Evolutionary conservation across 2,329 filamentous ascomycete species (phyloP), one percentile per base, ranked within the genome.

Genomic region (Xylariaceae sp.): DNA sequence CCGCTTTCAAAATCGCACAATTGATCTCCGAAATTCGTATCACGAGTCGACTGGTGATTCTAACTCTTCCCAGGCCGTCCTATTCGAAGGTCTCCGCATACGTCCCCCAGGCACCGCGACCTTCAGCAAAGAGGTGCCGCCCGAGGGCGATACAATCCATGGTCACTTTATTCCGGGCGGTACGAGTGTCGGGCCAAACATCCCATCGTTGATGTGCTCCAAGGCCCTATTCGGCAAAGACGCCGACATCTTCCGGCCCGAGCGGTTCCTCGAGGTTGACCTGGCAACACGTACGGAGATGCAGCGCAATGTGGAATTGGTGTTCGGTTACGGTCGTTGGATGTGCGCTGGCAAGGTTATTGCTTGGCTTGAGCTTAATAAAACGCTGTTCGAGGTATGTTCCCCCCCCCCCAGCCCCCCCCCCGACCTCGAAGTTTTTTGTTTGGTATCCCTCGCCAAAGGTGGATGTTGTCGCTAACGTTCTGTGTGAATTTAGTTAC

Each of bases 301-400:
- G 64, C 61, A 71, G 51, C 63, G 65, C 4, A 70, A 67, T 1
- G 55, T 72, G 30, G 73, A 75, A 35, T 59, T 73, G 4, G 60
- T 70, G 1, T 77, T 76, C 60, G 72, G 73, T 3, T 66, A 69
- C 34, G 74, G 74, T 2, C 64, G 65, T 11, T 73, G 68, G 59
- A 61, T 67, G 58, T 77, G 74, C 53, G 61, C 76, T 12, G 75
- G 75, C 1, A 73, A 71, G 58, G 60, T 66, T 9, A 71, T 77
- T 43, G 74, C 74, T 2, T 60, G 70, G 50, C 71, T 76, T 60
- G 73, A 76, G 63, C 50, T 76, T 45, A 70, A 73, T 52, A 77
- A 77, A 56, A 58, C 69, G 4, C 59, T 73, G 43, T 71, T 74
- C 39, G 72, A 76, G 69, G 73, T 76, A 65, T 51, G 68, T 57